phyloP scores from a whole-genome alignment of 192 early-diverging fungal genomes.

The Phlyctochytrium arcticum region DNA sequence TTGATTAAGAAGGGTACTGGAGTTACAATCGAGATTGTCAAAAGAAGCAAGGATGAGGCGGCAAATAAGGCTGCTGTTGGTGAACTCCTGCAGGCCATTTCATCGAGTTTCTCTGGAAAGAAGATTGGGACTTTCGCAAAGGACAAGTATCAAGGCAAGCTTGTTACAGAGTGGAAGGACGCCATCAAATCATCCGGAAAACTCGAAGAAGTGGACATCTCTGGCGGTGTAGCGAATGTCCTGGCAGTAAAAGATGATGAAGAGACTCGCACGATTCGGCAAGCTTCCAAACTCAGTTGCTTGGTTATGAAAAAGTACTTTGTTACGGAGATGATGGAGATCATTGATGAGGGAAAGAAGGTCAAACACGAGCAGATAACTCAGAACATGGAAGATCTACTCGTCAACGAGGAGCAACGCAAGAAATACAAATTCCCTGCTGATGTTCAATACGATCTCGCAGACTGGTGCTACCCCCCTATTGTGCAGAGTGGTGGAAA shows the following conservation, averaged over 20 bases:
- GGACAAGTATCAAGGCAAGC: constrained; percentile 72
- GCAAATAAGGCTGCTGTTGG: constrained; percentile 66
- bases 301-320: constrained; percentile 82
- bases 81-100: constrained; percentile 50
- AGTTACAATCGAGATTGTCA: constrained; percentile 72
- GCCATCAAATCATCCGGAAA: constrained; percentile 46
- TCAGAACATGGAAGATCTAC: constrained; percentile 60
- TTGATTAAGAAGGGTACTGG: constrained; percentile 35
- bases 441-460: constrained; percentile 67
- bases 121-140: constrained; percentile 74
- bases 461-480: constrained; percentile 90
- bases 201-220: constrained; percentile 71
- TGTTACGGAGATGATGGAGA: constrained; percentile 74
- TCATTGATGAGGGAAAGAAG: constrained; percentile 84
- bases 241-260: constrained; percentile 90
- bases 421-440: constrained; percentile 63
- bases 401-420: constrained; percentile 64
- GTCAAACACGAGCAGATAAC: constrained; percentile 82
- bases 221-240: constrained; percentile 60
- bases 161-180: constrained; percentile 74
- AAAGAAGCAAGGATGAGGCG: constrained; percentile 70
- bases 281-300: constrained; percentile 70
- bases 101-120: constrained; percentile 27
- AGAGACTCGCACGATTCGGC: constrained; percentile 69
- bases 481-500: constrained; percentile 95